Evolutionary conservation across 495 filamentous ascomycete genomes (phyloP), one percentile per base, ranked within the genome.

Genomic region (Neurospora sp.): DNA sequence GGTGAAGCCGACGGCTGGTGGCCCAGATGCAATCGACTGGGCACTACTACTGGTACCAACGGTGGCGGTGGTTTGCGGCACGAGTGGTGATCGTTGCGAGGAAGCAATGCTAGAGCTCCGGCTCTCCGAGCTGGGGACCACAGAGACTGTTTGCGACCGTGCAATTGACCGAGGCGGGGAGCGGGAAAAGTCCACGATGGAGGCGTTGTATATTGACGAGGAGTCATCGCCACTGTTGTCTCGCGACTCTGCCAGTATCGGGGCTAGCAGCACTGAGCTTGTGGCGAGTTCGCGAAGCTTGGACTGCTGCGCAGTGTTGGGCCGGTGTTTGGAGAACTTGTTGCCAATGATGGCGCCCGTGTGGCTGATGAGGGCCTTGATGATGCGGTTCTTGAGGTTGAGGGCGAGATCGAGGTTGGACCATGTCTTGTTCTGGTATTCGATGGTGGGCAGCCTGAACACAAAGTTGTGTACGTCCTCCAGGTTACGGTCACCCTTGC

Each of bases 391-490:
- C 86, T 99, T 98, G 66, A 99, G 84, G 23, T 92, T 91, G 70
- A 98, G 84, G 1, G 95, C 94, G 12, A 99, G 88, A 75, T 99
- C 96, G 9, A 98, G 89, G 80, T 98, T 98, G 20, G 95, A 98
- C 96, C 96, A 99, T 11, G 94, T 98, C 83, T 98, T 98, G 85
- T 99, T 98, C 70, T 93, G 88, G 80, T 97, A 98, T 79, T 99
- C 96, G 46, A 99, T 89, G 18, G 92, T 92, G 8, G 96, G 96
- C 78, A 99, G 89, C 23, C 94, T 91, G 87, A 99, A 99, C 73
- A 98, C 96, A 74, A 99, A 95, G 77, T 98, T 91, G 81, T 99
- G 96, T 14, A 99, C 90, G 81, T 99, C 96, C 83, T 97, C 93
- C 70, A 99, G 83, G 77, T 98, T 99, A 77, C 94, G 93, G 72